Evolutionary conservation across 345 rosid species (phyloP), one percentile per base, ranked within the genome.

Genomic region (Heritiera littoralis): DNA sequence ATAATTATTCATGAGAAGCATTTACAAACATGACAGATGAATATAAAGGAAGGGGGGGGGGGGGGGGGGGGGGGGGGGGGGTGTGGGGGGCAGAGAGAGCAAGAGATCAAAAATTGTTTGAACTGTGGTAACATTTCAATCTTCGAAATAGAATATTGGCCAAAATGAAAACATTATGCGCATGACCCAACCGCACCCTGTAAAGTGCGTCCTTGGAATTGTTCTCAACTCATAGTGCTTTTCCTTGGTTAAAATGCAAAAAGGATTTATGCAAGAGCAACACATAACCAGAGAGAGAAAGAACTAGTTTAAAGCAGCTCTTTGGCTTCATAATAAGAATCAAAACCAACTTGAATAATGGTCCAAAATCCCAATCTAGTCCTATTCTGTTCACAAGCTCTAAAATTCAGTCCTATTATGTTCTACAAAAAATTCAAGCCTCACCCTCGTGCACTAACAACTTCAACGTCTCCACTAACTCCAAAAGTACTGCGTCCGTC

Each of bases 391-490:
- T 60, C 49, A 69, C 48, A 61, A 74, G 72, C 10, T 45, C 48
- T 80, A 65, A 9, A 11, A 43, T 43, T 40, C 38, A 52, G n/a
- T 15, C 20, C 41, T 43, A 64, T 72, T 48, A 2, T 69, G n/a
- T 23, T 65, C 76, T 51, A 14, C 40, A 51, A 79, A 59, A 65
- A 77, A 75, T 14, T 72, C 35, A n/a, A 59, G 72, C 4, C 85
- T 83, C 76, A 95, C 99, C 99, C 99, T 80, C 97, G 87, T 23
- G 97, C 99, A 90, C 98, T 95, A 72, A 95, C 99, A 87, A 95
- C 97, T 90, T 95, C 96, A 83, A 96, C 97, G 82, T 95, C 99
- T 75, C 94, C 98, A 81, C 83, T 63, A 75, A 78, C 85, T 58
- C 99, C 99, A 88, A 95, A 93, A 41, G 92, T 86, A 46, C 63